Base-by-base conservation (phyloP, 257 asterid genomes). In the Solanum habrochaites region DNA sequence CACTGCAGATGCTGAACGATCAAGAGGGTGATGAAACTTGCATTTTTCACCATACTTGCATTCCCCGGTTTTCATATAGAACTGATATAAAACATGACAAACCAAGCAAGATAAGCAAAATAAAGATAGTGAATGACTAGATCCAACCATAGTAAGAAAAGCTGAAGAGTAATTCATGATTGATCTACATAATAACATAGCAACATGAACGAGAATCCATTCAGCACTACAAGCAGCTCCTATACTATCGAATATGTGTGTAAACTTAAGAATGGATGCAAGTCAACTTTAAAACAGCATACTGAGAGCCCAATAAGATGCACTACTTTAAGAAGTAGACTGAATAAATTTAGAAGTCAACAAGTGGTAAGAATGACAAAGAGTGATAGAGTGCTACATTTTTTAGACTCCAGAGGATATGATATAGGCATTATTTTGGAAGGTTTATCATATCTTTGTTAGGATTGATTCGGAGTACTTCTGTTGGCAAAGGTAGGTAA, bases 31-130 rank as follows among this genome's bases (percentile, higher is more conserved):
- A 91, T 96, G 98, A 92, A 91, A 96, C 92, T 49, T 95, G 95
- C 99, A 96, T 92, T 47, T 95, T 40, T 89, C 92, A 32, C 94
- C 98, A 89, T 91, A 95, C 92, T 94, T 96, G 94, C 99, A 96
- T 56, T 89, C 91, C 88, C 99, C 99, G 58, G 96, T 95, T 93
- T 95, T 96, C 98, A 96, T 94, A 91, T 95, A 96, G 93, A 89
- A 96, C 99, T 96, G 52, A 86, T 88, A 83, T 85, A 78, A 58
- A 64, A 69, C 83, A 89, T 88, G 62, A 25, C 83, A 25, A 85
- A 43, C 70, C 31, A 49, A 85, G 85, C 43, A 80, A 47, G 20
- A 80, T 49, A 67, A 10, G 29, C 45, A 81, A 81, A 81, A 81
- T 66, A 47, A 81, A 49, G 18, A 18, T 31, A 10, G 45, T 49